A percentile compares a stretch with the other conserved stretches of the same genome.
Conservation (phyloP, 169 alveolate genomes). For the Ichthyophthirius multifiliis region DNA sequence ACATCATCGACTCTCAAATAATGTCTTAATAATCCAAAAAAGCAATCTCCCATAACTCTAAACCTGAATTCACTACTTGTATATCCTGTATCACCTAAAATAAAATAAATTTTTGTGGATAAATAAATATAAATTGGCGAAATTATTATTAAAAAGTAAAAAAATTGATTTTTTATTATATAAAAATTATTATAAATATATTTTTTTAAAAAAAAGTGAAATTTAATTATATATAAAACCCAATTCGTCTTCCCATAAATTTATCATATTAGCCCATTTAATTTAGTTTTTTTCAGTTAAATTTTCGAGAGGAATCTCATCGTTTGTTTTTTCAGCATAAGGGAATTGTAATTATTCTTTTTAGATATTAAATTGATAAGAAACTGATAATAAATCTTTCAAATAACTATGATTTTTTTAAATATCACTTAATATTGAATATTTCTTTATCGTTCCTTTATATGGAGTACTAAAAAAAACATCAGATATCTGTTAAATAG, state of each 20-base stretch:
- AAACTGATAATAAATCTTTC: slow-evolving; percentile 31
- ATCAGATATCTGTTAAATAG: slow-evolving; percentile 64
- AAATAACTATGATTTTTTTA: slow-evolving; percentile 23
- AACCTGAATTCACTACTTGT: slow-evolving; percentile 70
- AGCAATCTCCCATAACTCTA: slow-evolving; percentile 88
- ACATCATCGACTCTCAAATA: slow-evolving; percentile 88
- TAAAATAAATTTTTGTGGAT: not conserved
- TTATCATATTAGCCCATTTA: slow-evolving; percentile 58
- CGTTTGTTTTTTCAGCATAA: slow-evolving; percentile 48
- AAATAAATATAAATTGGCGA: not conserved
- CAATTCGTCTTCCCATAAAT: slow-evolving; percentile 77
- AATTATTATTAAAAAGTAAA: too few species aligned
- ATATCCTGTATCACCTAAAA: slow-evolving; percentile 62
- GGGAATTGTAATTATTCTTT: slow-evolving; percentile 22
- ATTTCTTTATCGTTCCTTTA: slow-evolving; percentile 65
- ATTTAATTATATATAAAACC: slow-evolving; percentile 39
- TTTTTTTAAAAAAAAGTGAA: not conserved
- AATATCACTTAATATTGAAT: slow-evolving; percentile 32
- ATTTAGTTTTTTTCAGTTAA: slow-evolving; percentile 74
- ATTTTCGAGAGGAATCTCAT: slow-evolving; percentile 66
- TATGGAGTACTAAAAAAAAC: slow-evolving; percentile 79
- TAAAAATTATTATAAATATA: not conserved
- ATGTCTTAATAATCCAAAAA: slow-evolving; percentile 79
- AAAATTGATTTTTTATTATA: not conserved
- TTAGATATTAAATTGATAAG: slow-evolving; percentile 23